Percentiles rank a stretch among this genome's conserved stretches.
Evolutionary conservation across 1,284 basidiomycete species (phyloP).

Genomic region (Ustilago esculenta): DNA sequence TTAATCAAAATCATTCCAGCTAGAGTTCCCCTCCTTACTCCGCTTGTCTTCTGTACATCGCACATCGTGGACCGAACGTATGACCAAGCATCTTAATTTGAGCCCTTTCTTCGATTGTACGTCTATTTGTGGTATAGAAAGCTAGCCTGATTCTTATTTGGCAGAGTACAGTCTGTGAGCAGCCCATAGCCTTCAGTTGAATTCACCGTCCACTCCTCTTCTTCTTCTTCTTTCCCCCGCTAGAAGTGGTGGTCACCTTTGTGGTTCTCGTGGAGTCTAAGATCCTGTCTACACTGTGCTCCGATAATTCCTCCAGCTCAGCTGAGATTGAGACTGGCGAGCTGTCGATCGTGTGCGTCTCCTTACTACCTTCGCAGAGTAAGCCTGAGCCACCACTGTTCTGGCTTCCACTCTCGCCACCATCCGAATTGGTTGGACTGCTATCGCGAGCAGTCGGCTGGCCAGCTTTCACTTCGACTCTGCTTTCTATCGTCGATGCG

Average conservation of each 20-base stretch:
- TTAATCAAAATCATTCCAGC: too few species aligned
- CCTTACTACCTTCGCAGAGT: constrained; percentile 36
- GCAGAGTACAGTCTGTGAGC: too few species aligned
- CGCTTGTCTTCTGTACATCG: too few species aligned
- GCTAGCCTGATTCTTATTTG: too few species aligned
- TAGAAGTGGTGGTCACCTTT: constrained; percentile 19
- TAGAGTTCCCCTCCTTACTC: too few species aligned
- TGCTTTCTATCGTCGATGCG: constrained; percentile 7
- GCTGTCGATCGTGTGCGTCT: constrained; percentile 17
- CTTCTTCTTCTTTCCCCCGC: constrained; percentile 33
- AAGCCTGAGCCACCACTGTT: constrained; percentile 20
- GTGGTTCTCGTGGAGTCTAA: not conserved
- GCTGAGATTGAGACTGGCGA: not conserved
- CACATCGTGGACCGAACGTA: too few species aligned
- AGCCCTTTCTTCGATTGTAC: too few species aligned
- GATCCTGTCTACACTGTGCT: not conserved
- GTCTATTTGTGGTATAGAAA: not conserved
- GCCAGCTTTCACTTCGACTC: constrained; percentile 2
- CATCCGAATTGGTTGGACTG: constrained; percentile 26
- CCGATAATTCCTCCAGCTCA: not conserved
- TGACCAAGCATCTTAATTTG: too few species aligned
- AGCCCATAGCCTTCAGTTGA: too few species aligned
- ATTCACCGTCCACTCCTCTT: constrained; percentile 33
- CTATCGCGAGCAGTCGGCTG: constrained; percentile 4
- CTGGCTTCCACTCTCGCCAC: constrained; percentile 22